A percentile compares a stretch with the other conserved stretches of the same genome.
phyloP scores from a whole-genome alignment of 805 yeast species.

The Nakazawaea populi region DNA sequence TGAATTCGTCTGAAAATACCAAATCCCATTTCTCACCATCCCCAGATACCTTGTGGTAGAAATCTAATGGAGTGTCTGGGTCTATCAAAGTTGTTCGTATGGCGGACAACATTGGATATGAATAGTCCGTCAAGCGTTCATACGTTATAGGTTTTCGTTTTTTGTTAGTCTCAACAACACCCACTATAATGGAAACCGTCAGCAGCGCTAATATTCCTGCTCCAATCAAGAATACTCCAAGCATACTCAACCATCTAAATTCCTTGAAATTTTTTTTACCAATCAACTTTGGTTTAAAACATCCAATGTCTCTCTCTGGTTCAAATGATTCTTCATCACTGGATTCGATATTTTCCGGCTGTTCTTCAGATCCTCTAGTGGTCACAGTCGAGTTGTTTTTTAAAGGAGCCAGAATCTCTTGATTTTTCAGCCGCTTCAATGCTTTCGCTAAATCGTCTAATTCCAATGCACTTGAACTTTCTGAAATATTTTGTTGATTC shows the following conservation, averaged over 20 bases:
- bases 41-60: conserved; percentile 36
- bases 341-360: not conserved
- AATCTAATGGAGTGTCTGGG: conserved; percentile 55
- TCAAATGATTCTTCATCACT: not conserved
- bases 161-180: conserved; percentile 14
- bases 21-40: conserved; percentile 60
- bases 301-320: not conserved
- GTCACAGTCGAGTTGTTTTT: not conserved
- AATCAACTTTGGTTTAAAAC: not conserved
- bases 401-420: not conserved
- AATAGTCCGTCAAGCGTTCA: conserved; percentile 40
- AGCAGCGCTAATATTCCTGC: not conserved
- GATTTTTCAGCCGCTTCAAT: not conserved
- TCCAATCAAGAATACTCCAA: not conserved
- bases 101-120: conserved; percentile 46
- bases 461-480: not conserved
- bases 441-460: not conserved
- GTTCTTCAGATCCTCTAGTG: not conserved
- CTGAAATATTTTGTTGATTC: not conserved
- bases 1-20: conserved; percentile 81
- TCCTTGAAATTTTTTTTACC: not conserved
- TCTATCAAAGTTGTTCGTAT: conserved; percentile 50
- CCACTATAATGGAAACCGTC: not conserved
- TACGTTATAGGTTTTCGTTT: conserved; percentile 15
- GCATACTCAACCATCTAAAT: conserved; percentile 1